Evolutionary conservation across 2,329 filamentous ascomycete species (phyloP).

Genomic region (Neonectria coccinea): DNA sequence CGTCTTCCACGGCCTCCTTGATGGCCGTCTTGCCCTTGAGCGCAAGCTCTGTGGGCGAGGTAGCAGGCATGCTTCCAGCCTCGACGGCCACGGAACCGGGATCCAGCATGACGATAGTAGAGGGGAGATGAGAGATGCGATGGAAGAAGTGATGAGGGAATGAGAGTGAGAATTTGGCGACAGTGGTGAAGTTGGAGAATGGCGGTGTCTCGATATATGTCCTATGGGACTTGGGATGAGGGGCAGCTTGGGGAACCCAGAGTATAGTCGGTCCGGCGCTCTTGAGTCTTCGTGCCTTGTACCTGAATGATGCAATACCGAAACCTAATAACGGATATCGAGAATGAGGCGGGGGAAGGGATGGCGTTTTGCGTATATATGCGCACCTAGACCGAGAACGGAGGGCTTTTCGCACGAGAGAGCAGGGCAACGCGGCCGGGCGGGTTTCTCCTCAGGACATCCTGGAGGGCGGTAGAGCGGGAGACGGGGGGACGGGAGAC

Average conservation of each 20-base stretch:
- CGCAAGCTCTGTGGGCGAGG: conserved; percentile 41
- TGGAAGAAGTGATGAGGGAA: background rate
- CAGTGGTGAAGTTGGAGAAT: background rate
- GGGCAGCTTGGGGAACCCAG: conserved; percentile 15
- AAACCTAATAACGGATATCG: conserved; percentile 4
- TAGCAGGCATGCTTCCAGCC: conserved; percentile 28
- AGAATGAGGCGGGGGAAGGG: conserved; percentile 30
- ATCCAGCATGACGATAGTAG: conserved; percentile 42
- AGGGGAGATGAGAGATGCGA: background rate
- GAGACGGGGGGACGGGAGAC: conserved; percentile 2
- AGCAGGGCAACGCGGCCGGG: conserved; percentile 9
- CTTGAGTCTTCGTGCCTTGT: background rate
- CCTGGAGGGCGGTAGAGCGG: conserved; percentile 13
- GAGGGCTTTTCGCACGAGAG: conserved; percentile 9
- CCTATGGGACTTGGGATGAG: conserved; percentile 12
- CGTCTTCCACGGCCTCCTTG: conserved; percentile 83
- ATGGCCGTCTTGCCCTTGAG: conserved; percentile 55
- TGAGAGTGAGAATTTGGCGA: background rate
- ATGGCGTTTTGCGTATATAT: conserved; percentile 14
- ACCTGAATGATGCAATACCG: background rate
- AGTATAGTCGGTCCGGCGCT: background rate
- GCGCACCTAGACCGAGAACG: conserved; percentile 12
- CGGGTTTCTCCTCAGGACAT: conserved; percentile 21
- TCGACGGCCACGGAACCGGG: conserved; percentile 48
- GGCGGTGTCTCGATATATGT: conserved; percentile 17